A percentile compares a stretch with the other conserved stretches of the same genome.
These are phyloP conservation scores for Sutorius eximius DNA, from an alignment of 1,284 basidiomycete species.

Conservation along the genomic window DNA sequence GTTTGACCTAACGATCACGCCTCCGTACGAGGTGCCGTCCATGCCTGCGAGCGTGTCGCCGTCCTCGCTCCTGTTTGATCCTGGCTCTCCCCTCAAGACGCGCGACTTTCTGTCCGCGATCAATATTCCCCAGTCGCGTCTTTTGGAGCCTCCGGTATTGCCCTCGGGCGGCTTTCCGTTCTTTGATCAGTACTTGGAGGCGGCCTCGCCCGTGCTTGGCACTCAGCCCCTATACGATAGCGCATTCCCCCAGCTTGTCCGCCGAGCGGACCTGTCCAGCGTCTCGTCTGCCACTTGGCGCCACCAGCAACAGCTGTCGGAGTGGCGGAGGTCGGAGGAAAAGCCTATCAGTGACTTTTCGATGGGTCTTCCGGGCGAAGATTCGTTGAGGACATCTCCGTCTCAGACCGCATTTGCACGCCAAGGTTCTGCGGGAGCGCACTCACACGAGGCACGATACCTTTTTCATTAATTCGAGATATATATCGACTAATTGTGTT, in stretches of 20 bases:
- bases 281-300: slow-evolving; percentile 22
- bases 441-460: slow-evolving; percentile 40
- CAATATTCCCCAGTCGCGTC: slow-evolving; percentile 33
- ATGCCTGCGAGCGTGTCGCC: slow-evolving; percentile 33
- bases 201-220: slow-evolving; percentile 37
- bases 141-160: slow-evolving; percentile 32
- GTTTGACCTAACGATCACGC: slow-evolving; percentile 55
- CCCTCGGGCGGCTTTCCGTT: slow-evolving; percentile 42
- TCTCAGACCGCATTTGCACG: slow-evolving; percentile 27
- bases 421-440: slow-evolving; percentile 28
- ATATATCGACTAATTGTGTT: slow-evolving; percentile 28
- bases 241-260: slow-evolving; percentile 30
- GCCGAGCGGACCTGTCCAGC: slow-evolving; percentile 19
- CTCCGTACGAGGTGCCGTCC: slow-evolving; percentile 48
- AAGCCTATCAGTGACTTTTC: slow-evolving; percentile 20
- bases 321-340: slow-evolving; percentile 32
- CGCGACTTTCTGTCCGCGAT: slow-evolving; percentile 40
- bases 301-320: slow-evolving; percentile 30
- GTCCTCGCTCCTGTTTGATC: slow-evolving; percentile 45
- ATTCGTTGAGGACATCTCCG: slow-evolving; percentile 30
- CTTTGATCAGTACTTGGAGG: slow-evolving; percentile 55
- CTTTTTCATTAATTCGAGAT: slow-evolving; percentile 8
- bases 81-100: slow-evolving; percentile 38
- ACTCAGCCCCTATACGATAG: slow-evolving; percentile 40
- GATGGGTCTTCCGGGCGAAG: slow-evolving; percentile 22